A percentile compares a stretch with the other conserved stretches of the same genome.
These are phyloP conservation scores for Mycogone perniciosa DNA, from an alignment of 2,329 filamentous ascomycete species.

Conservation along the genomic window DNA sequence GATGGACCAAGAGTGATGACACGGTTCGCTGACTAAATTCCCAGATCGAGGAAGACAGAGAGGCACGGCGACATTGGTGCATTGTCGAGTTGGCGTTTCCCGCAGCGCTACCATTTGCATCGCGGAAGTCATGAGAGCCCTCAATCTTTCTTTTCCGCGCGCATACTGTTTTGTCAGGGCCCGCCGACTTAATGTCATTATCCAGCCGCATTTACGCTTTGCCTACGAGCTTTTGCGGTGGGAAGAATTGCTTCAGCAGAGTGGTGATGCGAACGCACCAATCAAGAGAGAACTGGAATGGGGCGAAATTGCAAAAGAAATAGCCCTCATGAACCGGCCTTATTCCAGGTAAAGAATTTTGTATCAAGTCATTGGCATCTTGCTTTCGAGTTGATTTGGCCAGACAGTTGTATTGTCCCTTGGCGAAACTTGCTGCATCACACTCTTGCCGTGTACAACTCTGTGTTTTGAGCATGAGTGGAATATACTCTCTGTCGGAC, in stretches of 20 bases:
- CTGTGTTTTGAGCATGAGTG: neutral
- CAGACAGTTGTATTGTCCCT: neutral
- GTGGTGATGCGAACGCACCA: conserved; percentile 36
- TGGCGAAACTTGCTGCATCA: neutral
- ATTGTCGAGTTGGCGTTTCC: conserved; percentile 93
- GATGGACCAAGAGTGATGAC: neutral
- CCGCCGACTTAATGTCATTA: conserved; percentile 90
- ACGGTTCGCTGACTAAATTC: neutral
- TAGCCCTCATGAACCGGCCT: conserved; percentile 92
- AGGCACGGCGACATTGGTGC: conserved; percentile 81
- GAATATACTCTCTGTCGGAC: neutral
- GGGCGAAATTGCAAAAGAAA: conserved; percentile 80
- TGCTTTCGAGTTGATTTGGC: neutral
- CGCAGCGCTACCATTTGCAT: conserved; percentile 96
- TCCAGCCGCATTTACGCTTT: conserved; percentile 92
- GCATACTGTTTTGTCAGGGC: conserved; percentile 97
- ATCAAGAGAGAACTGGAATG: conserved; percentile 81
- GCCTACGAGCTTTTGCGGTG: conserved; percentile 93
- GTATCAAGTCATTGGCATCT: neutral
- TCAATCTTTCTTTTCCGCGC: conserved; percentile 76
- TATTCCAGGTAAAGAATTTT: conserved; percentile 59
- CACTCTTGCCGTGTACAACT: neutral
- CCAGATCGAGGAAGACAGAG: conserved; percentile 71
- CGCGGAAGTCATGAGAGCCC: conserved; percentile 88
- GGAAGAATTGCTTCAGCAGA: conserved; percentile 69